Percentiles rank a stretch among this genome's conserved stretches.
These are phyloP conservation scores for Schizonepeta tenuifolia DNA, from an alignment of 257 asterid species.

Conservation along the genomic window DNA sequence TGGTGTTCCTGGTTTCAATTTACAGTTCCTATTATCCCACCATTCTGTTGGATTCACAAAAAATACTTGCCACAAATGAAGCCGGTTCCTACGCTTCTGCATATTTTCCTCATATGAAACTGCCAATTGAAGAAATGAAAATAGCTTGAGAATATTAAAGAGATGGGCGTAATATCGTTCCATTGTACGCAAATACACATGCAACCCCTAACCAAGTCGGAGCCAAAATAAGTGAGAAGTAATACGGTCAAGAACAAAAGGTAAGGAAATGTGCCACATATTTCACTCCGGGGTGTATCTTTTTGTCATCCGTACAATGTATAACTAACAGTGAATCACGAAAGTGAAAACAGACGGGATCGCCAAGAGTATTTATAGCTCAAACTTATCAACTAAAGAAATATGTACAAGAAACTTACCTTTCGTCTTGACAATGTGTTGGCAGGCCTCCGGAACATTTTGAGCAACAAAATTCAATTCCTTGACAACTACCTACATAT, in stretches of 20 bases:
- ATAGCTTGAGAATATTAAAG: not conserved
- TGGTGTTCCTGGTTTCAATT: constrained; percentile 49
- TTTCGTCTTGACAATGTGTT: constrained; percentile 39
- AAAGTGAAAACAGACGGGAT: not conserved
- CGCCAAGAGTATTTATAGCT: not conserved
- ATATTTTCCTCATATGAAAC: constrained; percentile 46
- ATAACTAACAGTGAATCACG: not conserved
- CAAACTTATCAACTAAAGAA: not conserved
- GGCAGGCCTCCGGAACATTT: constrained; percentile 28
- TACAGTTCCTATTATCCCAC: constrained; percentile 65
- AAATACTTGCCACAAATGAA: constrained; percentile 80
- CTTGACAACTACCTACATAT: constrained; percentile 57
- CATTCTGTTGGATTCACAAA: constrained; percentile 78
- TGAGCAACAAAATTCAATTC: constrained; percentile 67
- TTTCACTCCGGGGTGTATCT: not conserved
- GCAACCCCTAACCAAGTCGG: not conserved
- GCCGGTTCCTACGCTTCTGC: constrained; percentile 51
- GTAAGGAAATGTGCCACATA: not conserved
- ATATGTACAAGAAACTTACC: constrained; percentile 41
- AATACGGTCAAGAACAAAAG: not conserved
- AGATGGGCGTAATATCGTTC: not conserved
- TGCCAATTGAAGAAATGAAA: constrained; percentile 34
- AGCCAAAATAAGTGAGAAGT: not conserved
- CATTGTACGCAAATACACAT: not conserved
- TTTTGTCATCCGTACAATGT: not conserved